Evolutionary conservation across 2,329 filamentous ascomycete species (phyloP).

Genomic region (Erysiphe pulchra): DNA sequence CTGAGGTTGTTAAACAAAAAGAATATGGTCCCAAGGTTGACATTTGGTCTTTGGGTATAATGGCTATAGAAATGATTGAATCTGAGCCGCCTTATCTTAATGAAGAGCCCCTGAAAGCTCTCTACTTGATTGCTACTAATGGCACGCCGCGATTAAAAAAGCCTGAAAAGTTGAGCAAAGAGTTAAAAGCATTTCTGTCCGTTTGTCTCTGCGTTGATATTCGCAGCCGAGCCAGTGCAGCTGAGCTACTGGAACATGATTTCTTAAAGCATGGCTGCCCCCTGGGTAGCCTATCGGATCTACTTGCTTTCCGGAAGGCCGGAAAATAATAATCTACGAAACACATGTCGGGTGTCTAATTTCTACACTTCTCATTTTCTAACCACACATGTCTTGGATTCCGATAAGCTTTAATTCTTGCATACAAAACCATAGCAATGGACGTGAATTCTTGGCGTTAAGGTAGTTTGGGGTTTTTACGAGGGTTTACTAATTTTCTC

Average conservation of each 20-base stretch:
- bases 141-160: conserved; percentile 94
- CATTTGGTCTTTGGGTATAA: conserved; percentile 96
- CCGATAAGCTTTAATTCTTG: neutral
- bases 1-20: conserved; percentile 97
- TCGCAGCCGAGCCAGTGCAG: conserved; percentile 72
- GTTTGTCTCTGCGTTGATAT: conserved; percentile 95
- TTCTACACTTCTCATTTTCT: neutral
- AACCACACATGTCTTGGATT: neutral
- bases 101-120: conserved; percentile 87
- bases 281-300: conserved; percentile 55
- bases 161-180: conserved; percentile 91
- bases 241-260: conserved; percentile 74
- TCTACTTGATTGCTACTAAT: conserved; percentile 95
- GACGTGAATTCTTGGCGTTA: neutral
- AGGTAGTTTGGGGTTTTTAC: neutral
- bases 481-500: too few relatives aligned
- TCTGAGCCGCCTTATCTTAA: conserved; percentile 94
- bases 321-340: conserved; percentile 23
- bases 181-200: conserved; percentile 88
- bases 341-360: neutral
- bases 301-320: conserved; percentile 68
- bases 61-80: conserved; percentile 99
- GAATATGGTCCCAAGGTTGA: conserved; percentile 97
- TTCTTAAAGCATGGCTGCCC: conserved; percentile 85
- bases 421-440: neutral